Evolutionary conservation across 192 early-diverging fungal species (phyloP).

Genomic region (Obelidium mucronatum): DNA sequence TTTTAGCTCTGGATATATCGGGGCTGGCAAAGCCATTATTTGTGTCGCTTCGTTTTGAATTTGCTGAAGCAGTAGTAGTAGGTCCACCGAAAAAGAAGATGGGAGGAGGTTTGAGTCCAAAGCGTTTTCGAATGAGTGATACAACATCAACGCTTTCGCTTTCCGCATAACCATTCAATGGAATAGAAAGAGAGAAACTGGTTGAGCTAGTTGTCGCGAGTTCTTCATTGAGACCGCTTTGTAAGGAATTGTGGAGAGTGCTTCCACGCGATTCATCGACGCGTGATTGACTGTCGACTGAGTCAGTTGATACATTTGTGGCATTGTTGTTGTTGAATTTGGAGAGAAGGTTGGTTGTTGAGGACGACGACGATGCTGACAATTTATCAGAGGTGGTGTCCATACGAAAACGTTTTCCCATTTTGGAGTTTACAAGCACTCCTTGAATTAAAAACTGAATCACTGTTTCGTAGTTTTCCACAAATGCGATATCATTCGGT

Average conservation of each 20-base stretch:
- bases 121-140: constrained; percentile 40
- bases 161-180: constrained; percentile 30
- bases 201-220: constrained; percentile 3
- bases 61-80: neutral
- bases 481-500: neutral
- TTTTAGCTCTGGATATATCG: too few relatives aligned
- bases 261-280: too few relatives aligned
- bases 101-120: constrained; percentile 41
- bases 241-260: too few relatives aligned
- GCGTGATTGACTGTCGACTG: neutral
- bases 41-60: neutral
- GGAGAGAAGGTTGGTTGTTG: neutral
- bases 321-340: neutral
- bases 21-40: neutral
- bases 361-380: neutral
- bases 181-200: constrained; percentile 21
- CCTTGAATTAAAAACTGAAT: neutral
- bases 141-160: constrained; percentile 37
- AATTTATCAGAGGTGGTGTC: neutral
- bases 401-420: neutral
- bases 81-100: constrained; percentile 46
- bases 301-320: neutral
- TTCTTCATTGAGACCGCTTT: too few relatives aligned
- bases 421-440: neutral
- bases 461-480: neutral